Percentiles rank a stretch among this genome's conserved stretches.
phyloP scores from a whole-genome alignment of 2,329 filamentous ascomycete species.

The Cladosporium velox region DNA sequence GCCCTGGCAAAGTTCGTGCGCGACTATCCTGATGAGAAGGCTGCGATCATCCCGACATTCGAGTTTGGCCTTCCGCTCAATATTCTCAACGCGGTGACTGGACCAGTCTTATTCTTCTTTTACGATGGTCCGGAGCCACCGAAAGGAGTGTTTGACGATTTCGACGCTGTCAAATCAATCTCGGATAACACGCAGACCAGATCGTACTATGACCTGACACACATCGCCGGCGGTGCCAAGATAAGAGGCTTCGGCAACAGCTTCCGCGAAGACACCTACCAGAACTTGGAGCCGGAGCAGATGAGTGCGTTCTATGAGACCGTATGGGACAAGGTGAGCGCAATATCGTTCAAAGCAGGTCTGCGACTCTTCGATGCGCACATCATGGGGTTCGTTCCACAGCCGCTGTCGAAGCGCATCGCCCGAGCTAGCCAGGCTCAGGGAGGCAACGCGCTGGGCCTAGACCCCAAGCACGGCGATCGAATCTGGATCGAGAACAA shows the following conservation, averaged over 20 bases:
- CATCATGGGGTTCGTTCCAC: neutral
- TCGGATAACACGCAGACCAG: neutral
- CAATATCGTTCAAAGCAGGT: neutral
- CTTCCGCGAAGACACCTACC: conserved; percentile 26
- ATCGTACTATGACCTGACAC: neutral
- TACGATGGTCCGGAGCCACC: neutral
- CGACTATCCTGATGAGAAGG: neutral
- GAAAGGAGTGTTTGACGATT: neutral
- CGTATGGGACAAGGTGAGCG: neutral
- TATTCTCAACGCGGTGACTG: neutral
- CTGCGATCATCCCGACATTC: neutral
- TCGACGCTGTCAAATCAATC: neutral
- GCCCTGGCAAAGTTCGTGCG: neutral
- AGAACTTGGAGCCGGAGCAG: conserved; percentile 25
- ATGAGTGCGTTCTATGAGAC: conserved; percentile 16
- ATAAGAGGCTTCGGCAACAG: conserved; percentile 26
- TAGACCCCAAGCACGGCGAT: neutral
- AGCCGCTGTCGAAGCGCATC: neutral
- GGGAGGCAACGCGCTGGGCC: neutral
- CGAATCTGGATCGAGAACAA: neutral
- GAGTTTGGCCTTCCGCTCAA: neutral
- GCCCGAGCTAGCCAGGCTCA: neutral
- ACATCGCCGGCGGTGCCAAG: conserved; percentile 23
- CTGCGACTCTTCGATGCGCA: neutral
- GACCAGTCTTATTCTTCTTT: neutral